phyloP scores from a whole-genome alignment of 495 filamentous ascomycete genomes.

The Terfezia claveryi region DNA sequence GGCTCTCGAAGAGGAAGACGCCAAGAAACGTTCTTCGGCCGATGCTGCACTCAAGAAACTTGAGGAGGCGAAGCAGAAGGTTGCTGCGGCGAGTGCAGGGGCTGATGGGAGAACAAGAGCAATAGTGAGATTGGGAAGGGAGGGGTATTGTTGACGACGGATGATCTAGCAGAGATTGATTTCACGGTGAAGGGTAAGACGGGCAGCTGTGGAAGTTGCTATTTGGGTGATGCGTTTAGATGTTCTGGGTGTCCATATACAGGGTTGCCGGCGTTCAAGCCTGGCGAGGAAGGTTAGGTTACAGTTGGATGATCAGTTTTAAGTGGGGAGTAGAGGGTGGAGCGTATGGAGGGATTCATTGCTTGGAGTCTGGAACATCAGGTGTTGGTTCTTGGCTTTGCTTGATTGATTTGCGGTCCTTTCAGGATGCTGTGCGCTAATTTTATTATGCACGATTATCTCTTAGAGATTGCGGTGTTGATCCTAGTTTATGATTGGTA shows the following conservation, averaged over 20 bases:
- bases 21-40: constrained; percentile 39
- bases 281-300: constrained; percentile 81
- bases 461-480: too few relatives aligned
- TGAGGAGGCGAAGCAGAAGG: constrained; percentile 31
- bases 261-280: constrained; percentile 86
- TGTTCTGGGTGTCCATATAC: constrained; percentile 70
- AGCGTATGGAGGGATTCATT: too few relatives aligned
- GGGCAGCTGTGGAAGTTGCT: constrained; percentile 80
- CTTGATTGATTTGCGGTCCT: too few relatives aligned
- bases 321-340: constrained; percentile 1
- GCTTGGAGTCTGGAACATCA: too few relatives aligned
- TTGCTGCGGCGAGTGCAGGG: constrained; percentile 7
- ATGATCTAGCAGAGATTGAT: constrained; percentile 72
- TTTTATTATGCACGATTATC: too few relatives aligned
- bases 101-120: background rate
- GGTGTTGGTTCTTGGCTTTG: too few relatives aligned
- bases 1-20: constrained; percentile 47
- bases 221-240: constrained; percentile 68
- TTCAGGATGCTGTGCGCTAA: too few relatives aligned
- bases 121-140: background rate
- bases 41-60: constrained; percentile 37
- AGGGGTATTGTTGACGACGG: constrained; percentile 46
- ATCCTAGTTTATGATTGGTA: too few relatives aligned
- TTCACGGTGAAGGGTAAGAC: constrained; percentile 92
- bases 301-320: constrained; percentile 69